Evolutionary conservation across 2,329 filamentous ascomycete species (phyloP).

Genomic region (Teratosphaeriaceae sp.): DNA sequence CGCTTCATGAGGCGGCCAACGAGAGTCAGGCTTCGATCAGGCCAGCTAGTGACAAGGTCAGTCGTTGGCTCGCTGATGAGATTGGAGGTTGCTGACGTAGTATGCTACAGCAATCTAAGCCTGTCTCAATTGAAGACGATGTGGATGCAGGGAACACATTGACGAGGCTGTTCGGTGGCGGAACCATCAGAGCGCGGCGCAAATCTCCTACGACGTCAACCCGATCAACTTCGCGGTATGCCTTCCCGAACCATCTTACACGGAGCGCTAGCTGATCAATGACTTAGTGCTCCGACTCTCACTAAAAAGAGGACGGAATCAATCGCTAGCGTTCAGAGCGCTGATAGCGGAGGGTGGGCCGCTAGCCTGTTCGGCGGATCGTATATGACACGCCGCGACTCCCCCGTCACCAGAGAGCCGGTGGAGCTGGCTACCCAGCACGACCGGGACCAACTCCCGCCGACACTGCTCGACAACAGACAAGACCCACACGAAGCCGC

Average conservation of each 20-base stretch:
- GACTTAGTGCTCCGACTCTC: constrained; percentile 5
- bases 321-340: constrained; percentile 21
- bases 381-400: constrained; percentile 13
- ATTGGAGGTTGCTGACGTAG: not conserved
- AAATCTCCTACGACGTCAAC: constrained; percentile 18
- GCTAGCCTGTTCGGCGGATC: constrained; percentile 7
- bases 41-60: constrained; percentile 11
- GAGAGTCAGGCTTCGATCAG: constrained; percentile 14
- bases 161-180: constrained; percentile 27
- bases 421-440: constrained; percentile 28
- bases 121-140: not conserved
- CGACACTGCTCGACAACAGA: constrained; percentile 22
- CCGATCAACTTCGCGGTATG: constrained; percentile 21
- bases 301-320: constrained; percentile 17
- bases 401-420: constrained; percentile 18
- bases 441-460: constrained; percentile 26
- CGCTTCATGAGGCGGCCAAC: constrained; percentile 18
- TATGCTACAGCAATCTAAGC: not conserved
- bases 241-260: too few species aligned
- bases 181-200: constrained; percentile 9
- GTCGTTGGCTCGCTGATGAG: not conserved
- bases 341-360: constrained; percentile 23
- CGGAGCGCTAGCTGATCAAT: not conserved
- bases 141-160: constrained; percentile 5
- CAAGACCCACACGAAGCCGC: constrained; percentile 26